Evolutionary conservation across 78 protist genomes (phyloP), one percentile per base, ranked within the genome.

Genomic region (Dictyostelium purpureum): DNA sequence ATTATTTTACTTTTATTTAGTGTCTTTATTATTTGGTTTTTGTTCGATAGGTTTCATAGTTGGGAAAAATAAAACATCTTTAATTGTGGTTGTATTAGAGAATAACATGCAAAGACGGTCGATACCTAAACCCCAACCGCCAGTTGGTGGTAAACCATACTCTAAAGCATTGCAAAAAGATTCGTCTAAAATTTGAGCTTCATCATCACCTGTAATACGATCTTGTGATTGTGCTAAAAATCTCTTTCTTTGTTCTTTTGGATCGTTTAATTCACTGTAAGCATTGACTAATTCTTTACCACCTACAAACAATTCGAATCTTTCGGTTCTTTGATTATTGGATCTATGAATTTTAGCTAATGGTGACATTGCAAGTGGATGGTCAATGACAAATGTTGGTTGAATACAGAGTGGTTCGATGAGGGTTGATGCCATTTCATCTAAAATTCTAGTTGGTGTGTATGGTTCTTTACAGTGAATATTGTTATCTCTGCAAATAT

Each of bases 231-330:
- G 99, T 52, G 51, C 79, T 10, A 19, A 81, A 71, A 99, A 99
- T 45, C 98, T 94, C 21, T 65, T 96, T 18, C 99, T 81, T 97
- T 99, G 99, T 43, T 98, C 99, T 18, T 93, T 54, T 42, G 99
- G 99, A 89, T 98, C 96, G 97, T 99, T 99, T 77, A 99, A 82
- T 98, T 99, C 99, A 0, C 99, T 97, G 98, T 99, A 99, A 9
- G 99, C 99, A 93, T 99, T 99, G 81, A 97, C 94, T 63, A 99
- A 49, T 88, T 99, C 99, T 78, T 93, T 75, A 66, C 88, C 80
- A 76, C 75, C 71, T 21, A 97, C 95, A 75, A 99, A 98, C 45
- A 98, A 94, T 96, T 99, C 99, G 81, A 99, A 99, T 61, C 99
- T 96, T 94, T 99, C 99, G 2, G 99, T 99, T 51, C 42, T 45